Base-by-base conservation (phyloP, 202 grass and related monocot species). In the Schoenoplectus triqueter region DNA sequence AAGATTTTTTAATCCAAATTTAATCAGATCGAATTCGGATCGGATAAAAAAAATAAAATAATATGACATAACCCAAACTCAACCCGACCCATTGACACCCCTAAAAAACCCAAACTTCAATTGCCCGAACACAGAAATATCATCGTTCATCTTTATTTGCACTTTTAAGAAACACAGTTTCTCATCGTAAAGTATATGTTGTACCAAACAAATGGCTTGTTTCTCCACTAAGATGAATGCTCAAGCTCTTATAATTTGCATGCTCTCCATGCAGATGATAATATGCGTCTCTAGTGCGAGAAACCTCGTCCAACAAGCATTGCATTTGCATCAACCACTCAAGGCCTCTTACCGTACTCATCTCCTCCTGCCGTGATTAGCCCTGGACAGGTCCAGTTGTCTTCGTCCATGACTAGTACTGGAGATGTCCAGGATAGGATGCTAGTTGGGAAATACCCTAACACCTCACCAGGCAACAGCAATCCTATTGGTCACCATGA, bases 401-500 rank as follows among this genome's bases (percentile, higher is more conserved):
- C 46, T 31, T 39, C 72, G 0, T 55, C 2, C 10, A 52, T 22
- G 48, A 74, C 11, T 0, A 22, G 3, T 22, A 3, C 72, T 76
- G 50, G 72, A 55, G 48, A 10, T 31, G 49, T 76, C 72, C 72
- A 55, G 72, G 19, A 55, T 13, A 14, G 2, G 20, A 22, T 55
- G 50, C 0, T 4, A 76, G 1, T 6, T 5, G 21, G 5, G 17
- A 76, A 76, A 56, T 76, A 7, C 50, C 72, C 72, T 55, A 9
- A 76, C 19, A 76, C 72, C 1, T 39, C 72, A 76, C 72, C 72
- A 14, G 72, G 72, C 49, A 76, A 76, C 50, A 76, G 72, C 72
- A 76, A 76, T 7, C 72, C 72, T 39, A 55, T 76, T 31, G 72
- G 72, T 20, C 72, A 76, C 50, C 72, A 76, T 31, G 72, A 45